Evolutionary conservation across 306 rosid species (phyloP), one percentile per base, ranked within the genome.

Genomic region (Calophaca sinica): DNA sequence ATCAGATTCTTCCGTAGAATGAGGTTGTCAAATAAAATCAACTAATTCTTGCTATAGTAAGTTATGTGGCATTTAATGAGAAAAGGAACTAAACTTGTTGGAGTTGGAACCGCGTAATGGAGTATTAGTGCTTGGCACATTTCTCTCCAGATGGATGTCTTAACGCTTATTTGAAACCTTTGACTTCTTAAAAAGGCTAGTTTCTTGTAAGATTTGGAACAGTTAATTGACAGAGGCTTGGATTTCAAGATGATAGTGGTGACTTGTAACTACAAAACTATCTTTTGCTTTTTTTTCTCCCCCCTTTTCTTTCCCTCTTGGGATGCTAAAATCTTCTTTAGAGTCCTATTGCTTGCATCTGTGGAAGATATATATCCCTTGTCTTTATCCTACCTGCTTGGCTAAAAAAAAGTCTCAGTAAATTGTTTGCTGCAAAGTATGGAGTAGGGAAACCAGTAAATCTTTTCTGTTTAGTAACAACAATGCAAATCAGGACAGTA

Each of bases 81-180:
- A 73, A 53, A 57, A 11, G 65, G 74, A 75, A 10, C 42, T 70
- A 64, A 70, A 26, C 62, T 33, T 73, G 13, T 54, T 26, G 58
- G 59, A 73, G 41, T 51, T 67, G 54, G 60, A 52, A n/a, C 72
- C 39, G 5, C 13, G 13, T 72, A 66, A 32, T 20, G 49, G 33
- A 72, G 46, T 62, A 45, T 54, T 52, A 59, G 60, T 71, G 35
- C 10, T 32, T 38, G 70, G 35, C 44, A 58, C 41, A 20, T 50
- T 41, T 70, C 64, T 65, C 29, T 81, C 63, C 28, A 12, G n/a
- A 57, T 41, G 62, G 69, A 64, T 71, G 77, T 26, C 72, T 49
- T 58, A 8, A 31, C 50, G 35, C 59, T 66, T n/a, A 32, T 13
- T 58, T 74, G 55, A 53, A 60, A 69, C 62, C 64, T 5, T 41